Evolutionary conservation across 371 early-diverging fungal genomes (phyloP), one percentile per base, ranked within the genome.

Genomic region (Funneliformis caledonium): DNA sequence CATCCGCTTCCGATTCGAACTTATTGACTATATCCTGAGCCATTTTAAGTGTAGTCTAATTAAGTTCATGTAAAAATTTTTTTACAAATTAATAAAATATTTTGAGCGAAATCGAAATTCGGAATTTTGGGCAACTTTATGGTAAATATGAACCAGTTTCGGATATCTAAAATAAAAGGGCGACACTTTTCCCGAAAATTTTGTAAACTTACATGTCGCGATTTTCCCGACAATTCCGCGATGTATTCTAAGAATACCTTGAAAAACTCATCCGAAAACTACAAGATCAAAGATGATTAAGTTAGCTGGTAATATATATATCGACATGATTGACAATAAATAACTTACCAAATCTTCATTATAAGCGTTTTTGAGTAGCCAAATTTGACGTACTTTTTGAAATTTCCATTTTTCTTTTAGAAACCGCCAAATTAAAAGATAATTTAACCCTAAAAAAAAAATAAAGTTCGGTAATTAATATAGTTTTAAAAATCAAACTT

Each of bases 311-410:
- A n/a, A n/a, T n/a, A n/a, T n/a, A n/a, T n/a, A n/a, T n/a, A n/a
- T n/a, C 19, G n/a, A 59, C 22, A 48, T 42, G 43, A 59, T 37
- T 19, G 48, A 16, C 60, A 31, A 45, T 64, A 33, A 16, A 11
- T 37, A 37, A 42, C 76, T 74, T 76, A 81, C 83, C 73, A 45
- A 67, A 26, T 81, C 69, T 67, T 61, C 60, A 68, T 83, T 81
- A 68, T 87, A 91, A 76, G 89, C 77, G 64, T 90, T 84, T 45
- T 84, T 82, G 73, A 91, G 82, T 50, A 89, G 77, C 90, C 91
- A 89, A n/a, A 85, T 86, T 80, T 91, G 91, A 50, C 84, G 84
- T 42, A 87, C 83, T 73, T 89, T 91, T 78, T 85, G 85, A 65
- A 91, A 91, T 45, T 91, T 91, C 90, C 91, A 89, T 37, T 68